Conservation (phyloP, 768 basidiomycete species). For the Hypholoma sublateritium region DNA sequence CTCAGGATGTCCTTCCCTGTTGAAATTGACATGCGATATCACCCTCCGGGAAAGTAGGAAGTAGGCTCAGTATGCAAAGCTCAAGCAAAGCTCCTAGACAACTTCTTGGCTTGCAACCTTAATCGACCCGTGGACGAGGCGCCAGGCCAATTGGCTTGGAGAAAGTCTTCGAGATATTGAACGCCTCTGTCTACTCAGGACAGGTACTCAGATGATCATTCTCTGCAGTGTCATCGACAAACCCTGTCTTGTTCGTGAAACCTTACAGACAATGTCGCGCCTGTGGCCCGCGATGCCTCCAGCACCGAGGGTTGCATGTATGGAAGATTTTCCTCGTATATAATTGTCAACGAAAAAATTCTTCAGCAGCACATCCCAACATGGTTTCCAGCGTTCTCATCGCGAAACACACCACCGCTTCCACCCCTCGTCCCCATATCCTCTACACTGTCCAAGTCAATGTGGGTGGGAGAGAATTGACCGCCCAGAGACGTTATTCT, state of each 20-base stretch:
- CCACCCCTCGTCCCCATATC: constrained; percentile 45
- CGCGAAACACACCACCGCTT: constrained; percentile 43
- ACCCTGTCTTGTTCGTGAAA: constrained; percentile 1
- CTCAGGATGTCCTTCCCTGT: no score
- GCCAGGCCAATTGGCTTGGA: no score
- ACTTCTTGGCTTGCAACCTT: no score
- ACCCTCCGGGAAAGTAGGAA: no score
- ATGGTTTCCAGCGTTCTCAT: constrained; percentile 19
- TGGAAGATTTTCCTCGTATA: constrained; percentile 9
- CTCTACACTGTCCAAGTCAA: constrained; percentile 41
- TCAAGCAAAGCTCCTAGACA: no score
- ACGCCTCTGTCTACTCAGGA: no score
- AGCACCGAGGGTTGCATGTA: constrained; percentile 12
- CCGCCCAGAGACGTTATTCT: constrained; percentile 40
- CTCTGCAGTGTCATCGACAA: neutral
- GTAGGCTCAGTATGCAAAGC: no score
- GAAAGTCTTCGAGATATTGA: no score
- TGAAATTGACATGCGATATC: no score
- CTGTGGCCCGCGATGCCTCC: neutral
- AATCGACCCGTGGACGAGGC: no score
- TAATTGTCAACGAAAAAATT: constrained; percentile 1
- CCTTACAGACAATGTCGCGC: neutral
- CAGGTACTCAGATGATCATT: neutral
- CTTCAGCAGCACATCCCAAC: neutral
- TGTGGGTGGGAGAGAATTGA: constrained; percentile 30